Base-by-base conservation (phyloP, 1,139 yeast species). In the Hansenula sp. region DNA sequence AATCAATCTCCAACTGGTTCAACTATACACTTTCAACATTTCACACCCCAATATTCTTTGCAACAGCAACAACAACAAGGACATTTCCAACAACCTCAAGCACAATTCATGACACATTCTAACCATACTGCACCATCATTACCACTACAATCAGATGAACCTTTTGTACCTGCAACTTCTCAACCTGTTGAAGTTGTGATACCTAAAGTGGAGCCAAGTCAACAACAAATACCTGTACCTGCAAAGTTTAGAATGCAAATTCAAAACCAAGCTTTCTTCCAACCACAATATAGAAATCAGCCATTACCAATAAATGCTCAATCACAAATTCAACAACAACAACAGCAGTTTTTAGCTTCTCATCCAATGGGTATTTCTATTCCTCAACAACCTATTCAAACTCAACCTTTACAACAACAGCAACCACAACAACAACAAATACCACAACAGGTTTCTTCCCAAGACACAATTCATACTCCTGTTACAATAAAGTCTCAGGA, bases 201-300 rank as follows among this genome's bases (percentile, higher is more conserved):
- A 9, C 6, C 9, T 6, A 21, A 24, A 13, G 5, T 8, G 26
- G 32, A 38, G 18, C 37, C n/a, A 25, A 3, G 18, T n/a, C 29
- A 29, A 29, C 31, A 16, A 34, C 20, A 12, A 4, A 5, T 27
- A 4, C 29, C 40, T 34, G 20, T 37, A 19, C 24, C 16, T 17
- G 13, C 5, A 29, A 18, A 9, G 16, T 24, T 22, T 17, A 36
- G 30, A 32, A 26, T 29, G 9, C 18, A 17, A 18, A n/a, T 16
- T 14, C 49, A 44, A 26, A 40, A 40, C 31, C 48, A 43, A 27
- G 30, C 35, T 19, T 21, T 16, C 12, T 24, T 18, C 20, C 19
- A 34, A 34, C 26, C 26, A 10, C 26, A 24, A 4, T 24, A 10
- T 24, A 24, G 26, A 24, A 24, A 24, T 11, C 13, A n/a, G n/a